These are phyloP conservation scores for Pyropia yezoensis DNA, from an alignment of 23 red algal genomes.

Conservation along the genomic window DNA sequence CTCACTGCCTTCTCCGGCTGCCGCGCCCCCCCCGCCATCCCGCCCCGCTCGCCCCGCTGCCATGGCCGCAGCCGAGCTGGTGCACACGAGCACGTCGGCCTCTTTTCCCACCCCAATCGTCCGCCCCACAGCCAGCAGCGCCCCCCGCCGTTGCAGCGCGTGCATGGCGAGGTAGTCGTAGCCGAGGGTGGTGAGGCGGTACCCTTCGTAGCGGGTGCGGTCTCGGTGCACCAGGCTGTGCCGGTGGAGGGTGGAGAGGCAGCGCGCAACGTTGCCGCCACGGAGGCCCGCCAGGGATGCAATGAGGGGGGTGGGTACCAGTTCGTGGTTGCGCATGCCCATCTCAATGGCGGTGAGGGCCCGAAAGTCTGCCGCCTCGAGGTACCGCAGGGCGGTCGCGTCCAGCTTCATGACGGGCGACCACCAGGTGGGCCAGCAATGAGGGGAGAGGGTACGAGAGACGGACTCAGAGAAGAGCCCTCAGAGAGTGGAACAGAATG, in stretches of 20 bases:
- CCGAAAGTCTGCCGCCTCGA: constrained; percentile 74
- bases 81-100: constrained; percentile 75
- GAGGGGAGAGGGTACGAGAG: no score
- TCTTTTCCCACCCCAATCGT: constrained; percentile 94
- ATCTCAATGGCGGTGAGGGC: constrained; percentile 89
- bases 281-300: constrained; percentile 44
- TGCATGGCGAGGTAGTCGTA: constrained; percentile 93
- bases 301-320: constrained; percentile 78
- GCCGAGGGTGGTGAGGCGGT: constrained; percentile 83
- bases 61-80: constrained; percentile 16
- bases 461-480: no score
- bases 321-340: constrained; percentile 99
- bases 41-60: constrained; percentile 4
- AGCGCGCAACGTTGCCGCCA: constrained; percentile 38
- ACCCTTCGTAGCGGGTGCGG: constrained; percentile 60
- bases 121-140: constrained; percentile 53
- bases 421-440: not conserved
- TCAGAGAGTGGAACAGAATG: no score
- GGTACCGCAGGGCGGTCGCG: constrained; percentile 55
- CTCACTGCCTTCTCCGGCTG: not conserved
- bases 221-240: constrained; percentile 93
- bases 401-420: constrained; percentile 74
- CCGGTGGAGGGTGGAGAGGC: constrained; percentile 54
- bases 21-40: not conserved
- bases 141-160: constrained; percentile 64